phyloP scores from a whole-genome alignment of 2,329 filamentous ascomycete species.

The Venturia effusa region DNA sequence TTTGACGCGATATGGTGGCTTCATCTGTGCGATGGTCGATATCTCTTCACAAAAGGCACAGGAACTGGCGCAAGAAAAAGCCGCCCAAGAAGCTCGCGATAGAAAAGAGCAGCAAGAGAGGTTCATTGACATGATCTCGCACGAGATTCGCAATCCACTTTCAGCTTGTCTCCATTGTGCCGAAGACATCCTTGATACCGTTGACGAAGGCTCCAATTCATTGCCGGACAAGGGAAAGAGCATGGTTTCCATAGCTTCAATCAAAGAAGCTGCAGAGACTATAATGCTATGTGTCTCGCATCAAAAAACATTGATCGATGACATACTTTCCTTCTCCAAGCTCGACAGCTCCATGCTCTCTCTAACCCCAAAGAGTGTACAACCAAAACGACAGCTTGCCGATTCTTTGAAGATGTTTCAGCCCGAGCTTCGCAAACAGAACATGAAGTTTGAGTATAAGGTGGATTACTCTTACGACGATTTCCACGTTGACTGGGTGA shows the following conservation, averaged over 20 bases:
- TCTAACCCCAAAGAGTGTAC: slow-evolving; percentile 11
- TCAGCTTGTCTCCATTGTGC: slow-evolving; percentile 34
- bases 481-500: slow-evolving; percentile 13
- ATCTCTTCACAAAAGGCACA: slow-evolving; percentile 33
- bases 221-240: neutral
- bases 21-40: slow-evolving; percentile 35
- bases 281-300: slow-evolving; percentile 15
- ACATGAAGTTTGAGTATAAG: slow-evolving; percentile 19
- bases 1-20: slow-evolving; percentile 27
- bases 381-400: slow-evolving; percentile 18
- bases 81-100: slow-evolving; percentile 27
- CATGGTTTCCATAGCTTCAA: slow-evolving; percentile 16
- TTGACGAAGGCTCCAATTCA: slow-evolving; percentile 19
- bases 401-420: slow-evolving; percentile 25
- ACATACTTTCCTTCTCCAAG: slow-evolving; percentile 12
- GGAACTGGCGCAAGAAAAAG: slow-evolving; percentile 20
- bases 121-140: slow-evolving; percentile 25
- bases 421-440: slow-evolving; percentile 21
- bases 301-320: slow-evolving; percentile 12
- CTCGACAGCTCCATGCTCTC: slow-evolving; percentile 10
- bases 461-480: slow-evolving; percentile 20
- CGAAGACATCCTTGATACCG: slow-evolving; percentile 28
- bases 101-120: slow-evolving; percentile 28
- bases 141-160: slow-evolving; percentile 35
- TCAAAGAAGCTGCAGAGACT: slow-evolving; percentile 27